A percentile compares a stretch with the other conserved stretches of the same genome.
These are phyloP conservation scores for Kurtzmaniella quercitrusa DNA, from an alignment of 1,139 yeast genomes.

Conservation along the genomic window DNA sequence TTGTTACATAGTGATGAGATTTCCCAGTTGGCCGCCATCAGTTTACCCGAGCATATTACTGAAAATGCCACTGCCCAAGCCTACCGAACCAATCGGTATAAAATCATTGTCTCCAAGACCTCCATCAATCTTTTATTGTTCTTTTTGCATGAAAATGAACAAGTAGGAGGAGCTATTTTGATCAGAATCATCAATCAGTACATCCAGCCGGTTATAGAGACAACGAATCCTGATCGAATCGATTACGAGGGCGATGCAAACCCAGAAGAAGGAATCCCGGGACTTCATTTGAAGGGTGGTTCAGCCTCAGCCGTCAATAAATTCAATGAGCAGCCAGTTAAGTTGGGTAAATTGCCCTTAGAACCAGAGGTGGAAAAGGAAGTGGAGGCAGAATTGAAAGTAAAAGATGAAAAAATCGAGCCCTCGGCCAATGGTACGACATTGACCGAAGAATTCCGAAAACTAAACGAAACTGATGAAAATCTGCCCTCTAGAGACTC, in stretches of 20 bases:
- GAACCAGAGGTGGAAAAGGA: slow-evolving; percentile 85
- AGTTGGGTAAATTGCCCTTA: slow-evolving; percentile 77
- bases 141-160: slow-evolving; percentile 88
- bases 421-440: slow-evolving; percentile 34
- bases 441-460: slow-evolving; percentile 45
- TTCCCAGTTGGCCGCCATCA: slow-evolving; percentile 64
- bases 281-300: slow-evolving; percentile 38
- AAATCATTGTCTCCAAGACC: slow-evolving; percentile 74
- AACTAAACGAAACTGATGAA: slow-evolving; percentile 42
- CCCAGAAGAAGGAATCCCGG: slow-evolving; percentile 64
- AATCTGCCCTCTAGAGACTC: slow-evolving; percentile 74
- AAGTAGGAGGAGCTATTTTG: slow-evolving; percentile 84
- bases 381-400: slow-evolving; percentile 75
- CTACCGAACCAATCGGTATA: slow-evolving; percentile 69
- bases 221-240: slow-evolving; percentile 40
- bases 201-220: slow-evolving; percentile 62
- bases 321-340: slow-evolving; percentile 69
- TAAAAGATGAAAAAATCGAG: slow-evolving; percentile 57
- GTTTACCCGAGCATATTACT: slow-evolving; percentile 73
- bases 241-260: slow-evolving; percentile 45
- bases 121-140: slow-evolving; percentile 79
- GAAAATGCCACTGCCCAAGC: slow-evolving; percentile 81
- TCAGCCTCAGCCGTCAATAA: slow-evolving; percentile 45
- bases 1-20: slow-evolving; percentile 78
- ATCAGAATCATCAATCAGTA: slow-evolving; percentile 85